Conservation (phyloP, 2,329 filamentous ascomycete species). For the Aspergillus floridensis region DNA sequence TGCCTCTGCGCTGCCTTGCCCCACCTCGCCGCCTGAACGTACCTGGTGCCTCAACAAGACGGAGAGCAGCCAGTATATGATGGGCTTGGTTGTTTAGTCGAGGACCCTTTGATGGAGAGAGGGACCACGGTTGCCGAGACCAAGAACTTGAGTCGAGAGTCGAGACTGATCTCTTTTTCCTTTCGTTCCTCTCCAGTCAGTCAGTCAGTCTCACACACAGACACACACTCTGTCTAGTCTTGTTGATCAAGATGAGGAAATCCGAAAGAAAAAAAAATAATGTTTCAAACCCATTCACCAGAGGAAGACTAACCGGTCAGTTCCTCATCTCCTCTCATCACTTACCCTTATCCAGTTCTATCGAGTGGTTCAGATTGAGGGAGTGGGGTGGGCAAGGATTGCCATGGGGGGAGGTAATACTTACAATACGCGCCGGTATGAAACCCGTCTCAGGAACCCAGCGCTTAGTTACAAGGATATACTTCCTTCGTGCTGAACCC, state of each 20-base stretch:
- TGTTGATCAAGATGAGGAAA: background rate
- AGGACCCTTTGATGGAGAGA: conserved; percentile 2
- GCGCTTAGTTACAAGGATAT: conserved; percentile 2
- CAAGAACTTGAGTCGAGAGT: conserved; percentile 4
- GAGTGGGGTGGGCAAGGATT: background rate
- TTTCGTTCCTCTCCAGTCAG: background rate
- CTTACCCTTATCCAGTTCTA: background rate
- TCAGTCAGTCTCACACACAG: background rate
- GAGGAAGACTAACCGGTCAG: background rate
- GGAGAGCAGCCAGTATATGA: conserved; percentile 1
- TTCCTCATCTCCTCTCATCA: background rate
- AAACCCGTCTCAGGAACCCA: conserved; percentile 21
- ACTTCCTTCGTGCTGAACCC: background rate
- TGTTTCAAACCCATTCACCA: background rate
- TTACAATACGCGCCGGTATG: conserved; percentile 10
- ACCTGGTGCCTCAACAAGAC: conserved; percentile 10
- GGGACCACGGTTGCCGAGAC: background rate
- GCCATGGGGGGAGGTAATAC: background rate
- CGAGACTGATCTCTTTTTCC: conserved; percentile 3
- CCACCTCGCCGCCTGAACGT: conserved; percentile 3
- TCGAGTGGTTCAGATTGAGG: background rate
- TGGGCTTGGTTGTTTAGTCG: background rate
- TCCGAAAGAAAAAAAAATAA: background rate
- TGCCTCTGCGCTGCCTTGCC: background rate
- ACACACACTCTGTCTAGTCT: background rate